Evolutionary conservation across 345 rosid genomes (phyloP).

Genomic region (Noccaea bulbosa): DNA sequence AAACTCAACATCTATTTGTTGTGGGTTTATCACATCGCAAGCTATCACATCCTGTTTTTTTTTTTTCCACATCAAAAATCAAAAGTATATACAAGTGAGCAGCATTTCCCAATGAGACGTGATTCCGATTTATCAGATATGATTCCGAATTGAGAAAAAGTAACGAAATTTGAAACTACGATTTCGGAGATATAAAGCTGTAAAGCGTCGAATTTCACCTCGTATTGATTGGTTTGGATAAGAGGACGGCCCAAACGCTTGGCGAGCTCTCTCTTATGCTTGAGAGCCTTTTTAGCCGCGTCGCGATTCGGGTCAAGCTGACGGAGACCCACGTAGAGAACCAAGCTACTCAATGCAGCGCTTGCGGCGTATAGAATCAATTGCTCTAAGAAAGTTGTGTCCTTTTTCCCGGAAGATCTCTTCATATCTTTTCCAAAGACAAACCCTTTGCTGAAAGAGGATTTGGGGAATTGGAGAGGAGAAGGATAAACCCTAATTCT

Average conservation of each 20-base stretch:
- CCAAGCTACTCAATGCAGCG: slow-evolving; percentile 82
- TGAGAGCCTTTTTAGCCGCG: slow-evolving; percentile 79
- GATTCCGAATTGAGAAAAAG: not conserved
- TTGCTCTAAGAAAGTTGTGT: slow-evolving; percentile 68
- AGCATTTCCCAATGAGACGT: not conserved
- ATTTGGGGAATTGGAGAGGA: slow-evolving; percentile 15
- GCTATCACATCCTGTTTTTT: slow-evolving; percentile 83
- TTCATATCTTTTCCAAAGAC: slow-evolving; percentile 42
- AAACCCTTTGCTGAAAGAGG: not conserved
- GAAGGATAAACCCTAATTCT: not conserved
- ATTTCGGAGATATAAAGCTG: not conserved
- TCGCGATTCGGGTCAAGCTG: slow-evolving; percentile 92
- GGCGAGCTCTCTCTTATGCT: slow-evolving; percentile 84
- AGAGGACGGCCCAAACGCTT: slow-evolving; percentile 92
- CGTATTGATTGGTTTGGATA: slow-evolving; percentile 80
- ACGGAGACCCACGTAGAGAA: slow-evolving; percentile 74
- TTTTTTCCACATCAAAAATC: not conserved
- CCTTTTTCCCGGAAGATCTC: slow-evolving; percentile 52
- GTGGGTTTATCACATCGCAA: slow-evolving; percentile 94
- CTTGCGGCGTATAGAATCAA: slow-evolving; percentile 89
- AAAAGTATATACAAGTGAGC: not conserved
- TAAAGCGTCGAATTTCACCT: slow-evolving; percentile 48
- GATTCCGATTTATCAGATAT: too few species aligned
- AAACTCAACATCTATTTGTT: slow-evolving; percentile 84
- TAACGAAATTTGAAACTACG: not conserved